A percentile compares a stretch with the other conserved stretches of the same genome.
Evolutionary conservation across 2,329 filamentous ascomycete genomes (phyloP).

Genomic region (Aspergillus novoparasiticus): DNA sequence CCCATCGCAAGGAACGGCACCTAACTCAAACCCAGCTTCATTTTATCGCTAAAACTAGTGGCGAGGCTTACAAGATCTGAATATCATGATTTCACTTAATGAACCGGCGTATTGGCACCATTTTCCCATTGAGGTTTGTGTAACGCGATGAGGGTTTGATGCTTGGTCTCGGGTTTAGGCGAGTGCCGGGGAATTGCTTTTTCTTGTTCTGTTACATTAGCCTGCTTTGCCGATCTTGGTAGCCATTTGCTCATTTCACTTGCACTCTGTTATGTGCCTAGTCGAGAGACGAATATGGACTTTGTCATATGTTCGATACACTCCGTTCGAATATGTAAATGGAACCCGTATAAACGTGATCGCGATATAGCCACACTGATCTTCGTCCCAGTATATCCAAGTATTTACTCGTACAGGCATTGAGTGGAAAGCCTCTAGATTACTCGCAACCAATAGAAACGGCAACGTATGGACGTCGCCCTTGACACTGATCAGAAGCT

Average conservation of each 20-base stretch:
- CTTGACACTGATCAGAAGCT: background rate
- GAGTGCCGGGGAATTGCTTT: background rate
- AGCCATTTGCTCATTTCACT: background rate
- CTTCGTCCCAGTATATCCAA: background rate
- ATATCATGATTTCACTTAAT: background rate
- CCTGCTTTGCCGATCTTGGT: constrained; percentile 6
- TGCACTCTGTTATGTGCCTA: background rate
- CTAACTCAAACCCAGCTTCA: constrained; percentile 40
- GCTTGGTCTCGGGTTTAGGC: background rate
- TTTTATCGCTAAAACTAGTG: constrained; percentile 39
- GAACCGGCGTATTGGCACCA: background rate
- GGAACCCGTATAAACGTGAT: background rate
- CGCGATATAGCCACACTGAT: background rate
- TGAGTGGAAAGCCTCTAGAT: background rate
- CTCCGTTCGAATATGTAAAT: background rate
- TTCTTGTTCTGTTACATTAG: constrained; percentile 4
- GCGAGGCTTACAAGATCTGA: background rate
- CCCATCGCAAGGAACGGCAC: constrained; percentile 31
- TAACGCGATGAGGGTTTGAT: constrained; percentile 6
- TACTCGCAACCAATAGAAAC: background rate
- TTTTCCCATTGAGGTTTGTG: constrained; percentile 1
- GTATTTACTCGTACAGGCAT: background rate
- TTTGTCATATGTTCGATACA: background rate
- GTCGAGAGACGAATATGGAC: background rate
- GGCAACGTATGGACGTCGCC: background rate